Evolutionary conservation across 2,329 filamentous ascomycete genomes (phyloP), one percentile per base, ranked within the genome.

Genomic region (Aspergillus felis): DNA sequence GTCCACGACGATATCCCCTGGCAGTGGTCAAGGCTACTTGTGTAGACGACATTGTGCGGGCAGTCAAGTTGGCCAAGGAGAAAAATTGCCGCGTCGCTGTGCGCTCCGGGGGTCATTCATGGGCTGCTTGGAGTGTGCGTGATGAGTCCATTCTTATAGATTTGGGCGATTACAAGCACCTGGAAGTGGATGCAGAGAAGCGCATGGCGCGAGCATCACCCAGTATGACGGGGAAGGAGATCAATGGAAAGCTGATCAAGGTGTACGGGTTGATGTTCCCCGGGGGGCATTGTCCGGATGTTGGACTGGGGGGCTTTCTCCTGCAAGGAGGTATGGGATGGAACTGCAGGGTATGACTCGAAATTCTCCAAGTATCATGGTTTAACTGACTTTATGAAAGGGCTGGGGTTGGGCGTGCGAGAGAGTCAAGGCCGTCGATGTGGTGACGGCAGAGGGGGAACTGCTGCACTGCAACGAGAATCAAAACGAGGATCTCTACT

Each of bases 361-460:
- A 35, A 35, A 14, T 35, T 2, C 12, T 6, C 12, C 12, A 6
- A 6, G 12, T 35, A 35, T 35, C 12, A 35, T 35, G 32, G 12
- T 35, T 35, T 1, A 35, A 35, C 32, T 35, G 32, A 35, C 32
- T 35, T 35, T 5, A 35, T 14, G 47, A 22, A 22, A 59, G 59
- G 56, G 48, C 7, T 55, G 54, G 54, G 81, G 81, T 1, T 82
- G 79, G 77, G 79, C 80, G 2, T 83, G 81, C 54, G 75, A 82
- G 35, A 12, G 52, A 9, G 66, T 82, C 8, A 55, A 73, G 4
- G 77, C 69, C 12, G 59, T 82, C 14, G 78, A 81, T 57, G 76
- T 79, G 2, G 78, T 82, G 5, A 78, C 77, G 1, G 78, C 78
- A 1, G 68, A 75, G 5, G 79, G 71, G 1, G 64, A 51, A 42